phyloP scores from a whole-genome alignment of 2,329 filamentous ascomycete genomes.

The Alternaria dauci region DNA sequence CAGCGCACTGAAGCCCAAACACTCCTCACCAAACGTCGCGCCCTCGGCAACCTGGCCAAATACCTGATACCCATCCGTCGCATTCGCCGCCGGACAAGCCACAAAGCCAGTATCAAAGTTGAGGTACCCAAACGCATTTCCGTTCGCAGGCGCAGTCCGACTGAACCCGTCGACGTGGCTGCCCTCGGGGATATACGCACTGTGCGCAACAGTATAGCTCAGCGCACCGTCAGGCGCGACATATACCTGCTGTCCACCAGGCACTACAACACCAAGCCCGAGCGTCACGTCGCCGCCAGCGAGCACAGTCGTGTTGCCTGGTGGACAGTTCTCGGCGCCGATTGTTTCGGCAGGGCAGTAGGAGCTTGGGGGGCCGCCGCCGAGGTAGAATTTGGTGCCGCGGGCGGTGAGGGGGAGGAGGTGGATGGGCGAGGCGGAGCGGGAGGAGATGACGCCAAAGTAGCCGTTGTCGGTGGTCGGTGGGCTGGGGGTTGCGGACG shows the following conservation, averaged over 20 bases:
- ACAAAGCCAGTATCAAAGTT: slow-evolving; percentile 43
- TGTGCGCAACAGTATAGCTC: slow-evolving; percentile 66
- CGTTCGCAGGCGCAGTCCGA: slow-evolving; percentile 32
- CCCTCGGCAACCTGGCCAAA: slow-evolving; percentile 36
- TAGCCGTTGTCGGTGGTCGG: slow-evolving; percentile 27
- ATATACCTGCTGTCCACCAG: slow-evolving; percentile 70
- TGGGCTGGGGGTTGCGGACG: not conserved
- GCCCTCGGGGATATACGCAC: slow-evolving; percentile 60
- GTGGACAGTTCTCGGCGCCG: slow-evolving; percentile 53
- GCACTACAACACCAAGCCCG: slow-evolving; percentile 61
- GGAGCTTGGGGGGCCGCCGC: slow-evolving; percentile 53
- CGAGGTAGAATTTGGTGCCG: slow-evolving; percentile 61
- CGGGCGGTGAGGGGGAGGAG: slow-evolving; percentile 57
- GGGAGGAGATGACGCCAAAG: slow-evolving; percentile 56
- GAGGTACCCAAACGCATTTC: slow-evolving; percentile 37
- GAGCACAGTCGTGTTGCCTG: slow-evolving; percentile 59
- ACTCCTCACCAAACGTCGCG: slow-evolving; percentile 32
- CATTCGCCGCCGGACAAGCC: slow-evolving; percentile 43
- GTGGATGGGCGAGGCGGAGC: slow-evolving; percentile 61
- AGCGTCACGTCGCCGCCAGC: slow-evolving; percentile 45
- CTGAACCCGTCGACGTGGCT: slow-evolving; percentile 61
- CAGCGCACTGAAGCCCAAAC: slow-evolving; percentile 49
- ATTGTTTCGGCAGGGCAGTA: slow-evolving; percentile 58
- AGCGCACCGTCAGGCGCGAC: slow-evolving; percentile 63
- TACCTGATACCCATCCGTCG: slow-evolving; percentile 43